Percentiles rank a stretch among this genome's conserved stretches.
Conservation (phyloP, 2,329 filamentous ascomycete genomes). For the Diaporthe eres region DNA sequence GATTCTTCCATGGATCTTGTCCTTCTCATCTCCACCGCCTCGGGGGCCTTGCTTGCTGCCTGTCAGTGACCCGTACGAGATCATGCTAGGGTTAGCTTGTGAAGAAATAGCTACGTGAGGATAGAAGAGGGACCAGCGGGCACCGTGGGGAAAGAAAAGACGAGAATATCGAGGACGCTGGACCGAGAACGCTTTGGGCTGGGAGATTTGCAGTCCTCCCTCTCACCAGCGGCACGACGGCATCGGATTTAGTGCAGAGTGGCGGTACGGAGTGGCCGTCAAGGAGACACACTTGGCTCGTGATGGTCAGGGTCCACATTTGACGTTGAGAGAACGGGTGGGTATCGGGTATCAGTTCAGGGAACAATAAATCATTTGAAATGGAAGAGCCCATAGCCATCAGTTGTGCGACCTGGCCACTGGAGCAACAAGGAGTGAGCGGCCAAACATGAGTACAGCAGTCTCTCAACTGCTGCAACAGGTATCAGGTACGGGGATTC, state of each 20-base stretch:
- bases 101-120: neutral
- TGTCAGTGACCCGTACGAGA: neutral
- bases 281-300: conserved; percentile 22
- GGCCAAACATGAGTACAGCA: neutral
- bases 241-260: neutral
- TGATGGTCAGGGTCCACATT: conserved; percentile 18
- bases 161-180: neutral
- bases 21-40: neutral
- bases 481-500: neutral
- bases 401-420: neutral
- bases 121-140: neutral
- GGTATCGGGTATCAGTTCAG: neutral
- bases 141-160: neutral
- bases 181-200: neutral
- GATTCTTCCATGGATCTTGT: neutral
- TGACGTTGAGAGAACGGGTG: neutral
- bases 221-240: neutral
- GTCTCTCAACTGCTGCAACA: neutral
- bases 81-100: neutral
- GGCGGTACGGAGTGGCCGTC: conserved; percentile 31
- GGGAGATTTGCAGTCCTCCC: too few relatives aligned
- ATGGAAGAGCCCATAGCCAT: neutral
- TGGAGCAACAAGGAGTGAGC: neutral
- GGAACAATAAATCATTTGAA: neutral
- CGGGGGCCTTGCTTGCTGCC: neutral